Evolutionary conservation across 2,329 filamentous ascomycete genomes (phyloP), one percentile per base, ranked within the genome.

Genomic region (Penicillium digitatum): DNA sequence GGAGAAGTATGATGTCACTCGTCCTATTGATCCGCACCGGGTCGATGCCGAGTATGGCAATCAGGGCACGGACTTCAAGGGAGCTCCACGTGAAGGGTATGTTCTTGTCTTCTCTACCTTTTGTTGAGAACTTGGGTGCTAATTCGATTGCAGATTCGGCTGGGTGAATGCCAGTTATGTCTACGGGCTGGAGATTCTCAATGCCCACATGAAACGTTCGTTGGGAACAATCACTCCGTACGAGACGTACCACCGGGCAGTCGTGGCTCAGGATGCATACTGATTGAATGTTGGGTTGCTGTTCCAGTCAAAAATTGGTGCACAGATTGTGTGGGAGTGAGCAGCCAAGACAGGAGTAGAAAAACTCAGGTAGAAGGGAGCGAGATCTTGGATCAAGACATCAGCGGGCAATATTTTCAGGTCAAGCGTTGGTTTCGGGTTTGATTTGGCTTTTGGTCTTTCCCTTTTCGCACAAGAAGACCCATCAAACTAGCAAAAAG

Each of bases 151-250:
- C 68, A 96, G 93, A 55, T 99, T 99, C 70, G 94, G 93, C 49
- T 99, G 94, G 94, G 94, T 97, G 68, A 99, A 99, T 71, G 93
- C 94, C 67, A 96, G 92, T 71, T 99, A 95, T 72, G 89, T 97
- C 54, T 95, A 95, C 69, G 94, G 93, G 38, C 80, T 97, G 57
- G 87, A 92, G 62, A 89, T 96, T 63, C 81, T 96, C 57, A 92
- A 89, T 65, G 88, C 89, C 31, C 90, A 96, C 74, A 92, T 94
- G 85, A 86, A 87, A 71, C 88, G 92, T 65, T 90, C 93, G 0
- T 80, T 99, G 37, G 93, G 92, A 54, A 89, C 91, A 7, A 80
- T 95, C 64, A 96, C 92, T 4, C 87, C 89, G 2, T 97, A 89
- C 72, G 88, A 94, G 43, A 89, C 86, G 1, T 95, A 93, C 72